Conservation (phyloP, 2,329 filamentous ascomycete species). For the Waltergamsia citrina region DNA sequence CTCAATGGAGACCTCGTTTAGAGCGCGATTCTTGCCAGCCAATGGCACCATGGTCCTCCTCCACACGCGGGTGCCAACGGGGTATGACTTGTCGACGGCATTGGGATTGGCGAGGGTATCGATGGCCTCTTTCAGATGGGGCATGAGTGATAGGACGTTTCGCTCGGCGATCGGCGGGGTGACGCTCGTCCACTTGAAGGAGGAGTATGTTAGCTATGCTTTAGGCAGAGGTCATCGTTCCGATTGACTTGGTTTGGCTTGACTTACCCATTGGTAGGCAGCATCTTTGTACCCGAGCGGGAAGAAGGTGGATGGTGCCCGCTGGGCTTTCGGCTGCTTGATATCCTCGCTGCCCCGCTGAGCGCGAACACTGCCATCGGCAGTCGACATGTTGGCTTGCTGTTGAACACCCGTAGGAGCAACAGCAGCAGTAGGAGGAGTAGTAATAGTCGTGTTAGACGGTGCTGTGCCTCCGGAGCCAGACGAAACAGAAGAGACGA, state of each 20-base stretch:
- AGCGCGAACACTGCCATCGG: constrained; percentile 16
- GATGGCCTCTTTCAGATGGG: constrained; percentile 70
- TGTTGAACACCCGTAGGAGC: background rate
- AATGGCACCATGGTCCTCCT: constrained; percentile 75
- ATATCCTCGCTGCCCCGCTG: constrained; percentile 6
- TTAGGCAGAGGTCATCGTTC: no score
- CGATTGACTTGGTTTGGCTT: no score
- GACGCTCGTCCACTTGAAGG: constrained; percentile 68
- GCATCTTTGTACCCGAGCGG: constrained; percentile 88
- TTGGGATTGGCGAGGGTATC: constrained; percentile 45
- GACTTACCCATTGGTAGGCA: constrained; percentile 77
- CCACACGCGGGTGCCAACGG: constrained; percentile 80
- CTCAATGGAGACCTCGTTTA: constrained; percentile 93
- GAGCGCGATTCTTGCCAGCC: constrained; percentile 72
- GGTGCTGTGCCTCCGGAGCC: background rate
- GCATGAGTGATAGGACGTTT: constrained; percentile 76
- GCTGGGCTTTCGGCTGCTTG: constrained; percentile 16
- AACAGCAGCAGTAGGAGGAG: constrained; percentile 8
- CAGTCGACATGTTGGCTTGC: constrained; percentile 20
- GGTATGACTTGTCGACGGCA: constrained; percentile 50
- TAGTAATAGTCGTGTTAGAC: background rate
- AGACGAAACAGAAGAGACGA: constrained; percentile 16
- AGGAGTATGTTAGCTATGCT: no score
- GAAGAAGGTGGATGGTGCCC: constrained; percentile 45
- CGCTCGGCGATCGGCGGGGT: constrained; percentile 79